Base-by-base conservation (phyloP, 2,329 filamentous ascomycete species). In the Madurella fahalii region DNA sequence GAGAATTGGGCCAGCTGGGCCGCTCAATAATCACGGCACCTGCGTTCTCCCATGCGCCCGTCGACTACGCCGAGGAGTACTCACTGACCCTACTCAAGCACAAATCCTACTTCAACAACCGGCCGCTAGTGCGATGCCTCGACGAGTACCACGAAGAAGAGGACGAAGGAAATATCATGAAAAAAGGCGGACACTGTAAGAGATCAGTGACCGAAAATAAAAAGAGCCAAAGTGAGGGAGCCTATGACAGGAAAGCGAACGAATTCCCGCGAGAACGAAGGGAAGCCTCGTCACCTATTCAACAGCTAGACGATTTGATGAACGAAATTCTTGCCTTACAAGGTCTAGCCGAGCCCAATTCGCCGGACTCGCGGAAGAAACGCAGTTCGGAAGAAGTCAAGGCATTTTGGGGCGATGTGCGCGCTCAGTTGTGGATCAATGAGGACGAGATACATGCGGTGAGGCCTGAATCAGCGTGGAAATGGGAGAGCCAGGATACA, bases 11-110 rank as follows among this genome's bases (percentile, higher is more conserved):
- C 11, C 37, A 31, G 20, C 40, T 18, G 8, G 18, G 16, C 9
- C 12, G 7, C 34, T 25, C 40, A 2, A 34, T 16, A 20, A 8
- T 13, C 40, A 32, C 42, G 16, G 11, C 25, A 16, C 30, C 30
- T 2, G 47, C 40, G 18, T 47, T 31, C 3, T 20, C 39, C 5
- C 16, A 18, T 2, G 31, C 20, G 5, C 47, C 34, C 20, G 34
- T 45, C 32, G 52, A 41, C 13, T 52, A 44, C 42, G 42, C 52
- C 7, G 68, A 68, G 40, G 65, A 68, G 3, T 65, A 69, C 53
- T 69, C 66, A 9, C 58, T 71, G 53, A 68, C 67, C 2, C 52
- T 68, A 16, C 60, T 71, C 12, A 64, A 67, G 41, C 71, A 71
- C 56, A 67, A 65, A 39, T 50, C 61, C 2, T 72, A 68, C 53